A percentile compares a stretch with the other conserved stretches of the same genome.
These are phyloP conservation scores for Podaxis sp. DNA, from an alignment of 768 basidiomycete species.

Conservation along the genomic window DNA sequence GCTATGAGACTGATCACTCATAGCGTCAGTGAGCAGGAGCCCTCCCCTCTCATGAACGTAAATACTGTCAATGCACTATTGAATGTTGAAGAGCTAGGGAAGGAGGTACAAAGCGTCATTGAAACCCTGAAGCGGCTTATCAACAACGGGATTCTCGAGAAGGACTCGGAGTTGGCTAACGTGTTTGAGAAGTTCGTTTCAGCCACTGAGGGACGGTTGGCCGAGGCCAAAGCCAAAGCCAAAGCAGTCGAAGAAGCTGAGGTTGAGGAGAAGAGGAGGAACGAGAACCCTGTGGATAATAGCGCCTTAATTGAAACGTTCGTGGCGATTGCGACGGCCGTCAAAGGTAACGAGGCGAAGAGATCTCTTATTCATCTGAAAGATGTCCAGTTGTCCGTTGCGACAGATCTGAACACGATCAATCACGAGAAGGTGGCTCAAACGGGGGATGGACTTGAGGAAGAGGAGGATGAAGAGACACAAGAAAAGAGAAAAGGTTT, in stretches of 20 bases:
- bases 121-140: slow-evolving; percentile 9
- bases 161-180: slow-evolving; percentile 8
- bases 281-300: not conserved
- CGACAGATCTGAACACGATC: slow-evolving; percentile 12
- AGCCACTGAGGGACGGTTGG: slow-evolving; percentile 10
- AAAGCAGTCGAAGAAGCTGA: not conserved
- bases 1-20: slow-evolving; percentile 27
- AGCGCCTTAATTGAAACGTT: not conserved
- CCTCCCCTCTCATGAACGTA: not conserved
- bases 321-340: not conserved
- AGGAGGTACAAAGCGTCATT: slow-evolving; percentile 14
- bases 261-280: not conserved
- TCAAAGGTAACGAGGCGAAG: not conserved
- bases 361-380: slow-evolving; percentile 15
- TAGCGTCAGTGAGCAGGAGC: slow-evolving; percentile 14
- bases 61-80: not conserved
- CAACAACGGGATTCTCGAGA: not conserved
- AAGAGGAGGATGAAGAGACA: not conserved
- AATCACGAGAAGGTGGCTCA: too few relatives aligned
- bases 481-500: not conserved
- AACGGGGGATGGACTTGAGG: not conserved
- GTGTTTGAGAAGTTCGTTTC: slow-evolving; percentile 15
- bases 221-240: slow-evolving; percentile 1
- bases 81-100: slow-evolving; percentile 11
- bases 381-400: slow-evolving; percentile 19